Conservation (phyloP, 352 stramenopile species). For the Pythium phragmitis region DNA sequence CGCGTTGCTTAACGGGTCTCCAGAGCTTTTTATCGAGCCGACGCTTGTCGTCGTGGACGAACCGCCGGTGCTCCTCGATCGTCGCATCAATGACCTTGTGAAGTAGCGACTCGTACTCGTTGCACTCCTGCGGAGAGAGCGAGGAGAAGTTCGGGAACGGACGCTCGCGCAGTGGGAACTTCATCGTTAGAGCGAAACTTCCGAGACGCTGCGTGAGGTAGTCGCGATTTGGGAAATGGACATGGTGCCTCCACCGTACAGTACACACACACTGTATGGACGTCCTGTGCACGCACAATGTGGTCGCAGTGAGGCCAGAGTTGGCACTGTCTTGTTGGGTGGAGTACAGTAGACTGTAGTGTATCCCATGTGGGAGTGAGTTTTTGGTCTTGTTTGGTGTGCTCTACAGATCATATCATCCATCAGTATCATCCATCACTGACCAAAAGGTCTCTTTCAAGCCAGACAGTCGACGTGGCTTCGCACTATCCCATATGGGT, state of each 20-base stretch:
- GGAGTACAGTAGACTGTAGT: too few species aligned
- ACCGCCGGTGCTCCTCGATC: constrained; percentile 28
- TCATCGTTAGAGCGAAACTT: constrained; percentile 10
- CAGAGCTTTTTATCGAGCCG: constrained; percentile 29
- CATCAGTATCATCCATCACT: too few species aligned
- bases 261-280: not conserved
- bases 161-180: constrained; percentile 23
- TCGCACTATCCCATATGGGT: too few species aligned
- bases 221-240: not conserved
- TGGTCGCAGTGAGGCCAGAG: too few species aligned
- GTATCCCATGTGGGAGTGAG: too few species aligned
- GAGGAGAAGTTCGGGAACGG: constrained; percentile 27
- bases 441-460: too few species aligned
- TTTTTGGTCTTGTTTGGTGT: too few species aligned
- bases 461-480: too few species aligned
- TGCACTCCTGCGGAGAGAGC: constrained; percentile 24
- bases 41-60: constrained; percentile 26
- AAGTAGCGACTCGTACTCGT: constrained; percentile 13
- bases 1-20: constrained; percentile 36
- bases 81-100: constrained; percentile 22
- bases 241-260: not conserved
- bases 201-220: not conserved
- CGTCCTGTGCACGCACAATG: too few species aligned
- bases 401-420: too few species aligned
- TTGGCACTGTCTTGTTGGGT: too few species aligned